Percentiles rank a stretch among this genome's conserved stretches.
Conservation (phyloP, 192 early-diverging fungal genomes). For the Coemansia sp. region DNA sequence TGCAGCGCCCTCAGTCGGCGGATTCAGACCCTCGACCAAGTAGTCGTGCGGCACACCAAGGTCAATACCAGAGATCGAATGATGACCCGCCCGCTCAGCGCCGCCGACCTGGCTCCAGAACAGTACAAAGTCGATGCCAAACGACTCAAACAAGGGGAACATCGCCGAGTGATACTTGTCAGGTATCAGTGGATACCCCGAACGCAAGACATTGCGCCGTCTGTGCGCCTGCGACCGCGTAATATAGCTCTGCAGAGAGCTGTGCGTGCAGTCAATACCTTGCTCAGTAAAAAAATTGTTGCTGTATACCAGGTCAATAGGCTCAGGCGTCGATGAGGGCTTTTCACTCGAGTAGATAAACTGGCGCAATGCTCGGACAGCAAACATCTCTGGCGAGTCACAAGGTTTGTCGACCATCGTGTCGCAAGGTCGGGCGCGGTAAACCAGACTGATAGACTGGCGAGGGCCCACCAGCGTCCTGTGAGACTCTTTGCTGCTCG, state of each 20-base stretch:
- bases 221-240: conserved; percentile 73
- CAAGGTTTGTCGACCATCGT: neutral
- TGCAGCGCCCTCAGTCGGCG: conserved; percentile 53
- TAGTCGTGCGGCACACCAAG: conserved; percentile 77
- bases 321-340: conserved; percentile 22
- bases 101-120: conserved; percentile 67
- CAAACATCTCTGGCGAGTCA: conserved; percentile 51
- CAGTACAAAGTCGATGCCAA: conserved; percentile 85
- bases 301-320: conserved; percentile 45
- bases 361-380: conserved; percentile 50
- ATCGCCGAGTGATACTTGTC: conserved; percentile 58
- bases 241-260: conserved; percentile 70
- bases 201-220: conserved; percentile 64
- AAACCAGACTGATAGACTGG: conserved; percentile 44
- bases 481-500: neutral
- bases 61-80: conserved; percentile 93
- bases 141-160: conserved; percentile 86
- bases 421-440: conserved; percentile 21
- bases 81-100: conserved; percentile 66
- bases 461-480: conserved; percentile 29
- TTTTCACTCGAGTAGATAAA: conserved; percentile 47
- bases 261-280: conserved; percentile 61
- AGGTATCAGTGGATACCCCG: conserved; percentile 72
- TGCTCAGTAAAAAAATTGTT: conserved; percentile 53
- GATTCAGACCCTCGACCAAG: conserved; percentile 58